Evolutionary conservation across 2,329 filamentous ascomycete species (phyloP), one percentile per base, ranked within the genome.

Genomic region (Rutstroemia sp.): DNA sequence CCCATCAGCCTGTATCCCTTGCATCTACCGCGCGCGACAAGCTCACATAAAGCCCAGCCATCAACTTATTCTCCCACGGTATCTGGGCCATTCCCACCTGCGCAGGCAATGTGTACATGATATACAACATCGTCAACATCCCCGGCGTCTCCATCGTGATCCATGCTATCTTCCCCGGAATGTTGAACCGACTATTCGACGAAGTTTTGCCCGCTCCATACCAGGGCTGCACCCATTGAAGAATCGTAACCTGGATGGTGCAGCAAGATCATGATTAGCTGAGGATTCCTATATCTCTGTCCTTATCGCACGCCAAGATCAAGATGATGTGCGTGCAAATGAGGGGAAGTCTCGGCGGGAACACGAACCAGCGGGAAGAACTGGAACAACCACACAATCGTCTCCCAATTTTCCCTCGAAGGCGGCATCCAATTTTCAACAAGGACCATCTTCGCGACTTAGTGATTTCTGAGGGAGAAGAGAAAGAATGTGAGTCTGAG

Each of bases 171-270:
- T 88, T 89, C 59, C 94, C 94, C 1, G 92, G 89, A n/a, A 97
- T 72, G 73, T 99, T 99, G 69, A 94, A 76, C 12, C 74, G 74
- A 65, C 87, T 91, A 3, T 78, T 68, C 18, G 84, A 79, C 3
- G 90, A 95, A 2, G 92, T 96, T 74, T 97, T 97, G 71, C 94
- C 94, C 76, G 92, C 90, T 51, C 89, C 89, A 71, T 96, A 94
- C 80, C 83, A 96, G 55, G 82, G 79, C n/a, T 79, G 74, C 3
- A 61, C 16, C 86, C 87, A 95, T 82, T 96, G 91, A 21, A 82
- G 52, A 1, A 83, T 79, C 0, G 85, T 85, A 61, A 90, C 67
- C 90, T 95, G 59, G 6, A n/a, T 12, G 39, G 54, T 30, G 39
- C 55, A 25, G 59, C 18, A n/a, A 21, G 9, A 50, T 19, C 37